These are phyloP conservation scores for Talaromyces sp. DNA, from an alignment of 2,329 filamentous ascomycete genomes.

Conservation along the genomic window DNA sequence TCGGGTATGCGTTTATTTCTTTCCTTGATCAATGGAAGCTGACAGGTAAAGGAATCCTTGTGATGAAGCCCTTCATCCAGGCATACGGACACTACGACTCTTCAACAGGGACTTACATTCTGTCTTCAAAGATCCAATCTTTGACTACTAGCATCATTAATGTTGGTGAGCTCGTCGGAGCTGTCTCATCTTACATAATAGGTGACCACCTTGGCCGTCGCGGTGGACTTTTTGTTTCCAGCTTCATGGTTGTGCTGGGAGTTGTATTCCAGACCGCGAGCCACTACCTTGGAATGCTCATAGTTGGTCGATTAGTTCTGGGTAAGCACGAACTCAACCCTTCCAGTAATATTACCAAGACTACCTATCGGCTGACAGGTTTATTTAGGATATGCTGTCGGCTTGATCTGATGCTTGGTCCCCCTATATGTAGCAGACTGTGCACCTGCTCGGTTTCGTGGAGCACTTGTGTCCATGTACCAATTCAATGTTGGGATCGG, in stretches of 20 bases:
- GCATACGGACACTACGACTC: slow-evolving; percentile 4
- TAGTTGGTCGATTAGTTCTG: slow-evolving; percentile 69
- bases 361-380: background rate
- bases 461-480: slow-evolving; percentile 73
- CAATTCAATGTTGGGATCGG: slow-evolving; percentile 81
- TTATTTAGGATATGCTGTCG: slow-evolving; percentile 62
- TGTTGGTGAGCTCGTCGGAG: slow-evolving; percentile 5
- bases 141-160: slow-evolving; percentile 6
- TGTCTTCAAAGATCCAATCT: background rate
- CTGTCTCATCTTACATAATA: background rate
- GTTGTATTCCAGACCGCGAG: slow-evolving; percentile 63
- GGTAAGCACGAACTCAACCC: slow-evolving; percentile 28
- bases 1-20: background rate
- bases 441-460: slow-evolving; percentile 67
- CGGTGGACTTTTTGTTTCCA: slow-evolving; percentile 67
- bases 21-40: background rate
- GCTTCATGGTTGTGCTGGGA: slow-evolving; percentile 67
- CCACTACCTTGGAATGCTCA: slow-evolving; percentile 57
- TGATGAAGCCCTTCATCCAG: background rate
- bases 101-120: background rate
- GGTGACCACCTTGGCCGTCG: slow-evolving; percentile 62
- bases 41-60: background rate
- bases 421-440: slow-evolving; percentile 88
- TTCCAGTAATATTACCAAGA: background rate
- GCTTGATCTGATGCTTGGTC: slow-evolving; percentile 75